phyloP scores from a whole-genome alignment of 495 filamentous ascomycete genomes.

The Daldinia loculata region DNA sequence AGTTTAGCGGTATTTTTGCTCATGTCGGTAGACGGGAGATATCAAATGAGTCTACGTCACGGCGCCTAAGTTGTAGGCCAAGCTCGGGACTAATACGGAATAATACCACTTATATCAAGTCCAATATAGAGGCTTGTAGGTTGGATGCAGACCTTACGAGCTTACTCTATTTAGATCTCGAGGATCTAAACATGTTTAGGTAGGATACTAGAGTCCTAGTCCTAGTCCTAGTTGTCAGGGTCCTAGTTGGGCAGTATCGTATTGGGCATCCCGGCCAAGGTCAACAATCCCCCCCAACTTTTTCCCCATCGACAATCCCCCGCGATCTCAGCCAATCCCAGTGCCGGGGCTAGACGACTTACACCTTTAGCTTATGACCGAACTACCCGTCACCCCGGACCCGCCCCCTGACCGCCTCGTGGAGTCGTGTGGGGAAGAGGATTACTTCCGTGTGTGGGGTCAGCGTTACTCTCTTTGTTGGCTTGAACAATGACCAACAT shows the following conservation, averaged over 20 bases:
- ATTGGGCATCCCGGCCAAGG: conserved; percentile 26
- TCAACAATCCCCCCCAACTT: conserved; percentile 7
- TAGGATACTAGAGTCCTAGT: no score
- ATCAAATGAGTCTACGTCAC: conserved; percentile 9
- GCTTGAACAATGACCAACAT: background rate
- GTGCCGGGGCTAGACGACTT: conserved; percentile 26
- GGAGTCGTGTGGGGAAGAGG: conserved; percentile 39
- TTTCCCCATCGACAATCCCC: conserved; percentile 20
- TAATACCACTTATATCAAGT: background rate
- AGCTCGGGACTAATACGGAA: conserved; percentile 3
- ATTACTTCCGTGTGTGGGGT: conserved; percentile 17
- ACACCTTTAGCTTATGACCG: conserved; percentile 22
- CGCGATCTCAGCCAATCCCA: conserved; percentile 26
- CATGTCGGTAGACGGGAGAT: conserved; percentile 9
- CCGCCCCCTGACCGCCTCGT: conserved; percentile 23
- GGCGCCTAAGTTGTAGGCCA: conserved; percentile 13
- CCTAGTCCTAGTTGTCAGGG: background rate
- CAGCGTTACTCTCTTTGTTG: conserved; percentile 5
- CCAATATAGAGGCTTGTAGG: background rate
- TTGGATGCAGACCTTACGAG: conserved; percentile 14
- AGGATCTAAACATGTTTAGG: background rate
- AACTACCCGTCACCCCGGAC: conserved; percentile 24
- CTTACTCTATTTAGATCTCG: conserved; percentile 5
- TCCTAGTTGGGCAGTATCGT: conserved; percentile 8
- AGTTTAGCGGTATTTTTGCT: conserved; percentile 20